Base-by-base conservation (phyloP, 371 early-diverging fungal genomes). In the Apophysomyces elegans region DNA sequence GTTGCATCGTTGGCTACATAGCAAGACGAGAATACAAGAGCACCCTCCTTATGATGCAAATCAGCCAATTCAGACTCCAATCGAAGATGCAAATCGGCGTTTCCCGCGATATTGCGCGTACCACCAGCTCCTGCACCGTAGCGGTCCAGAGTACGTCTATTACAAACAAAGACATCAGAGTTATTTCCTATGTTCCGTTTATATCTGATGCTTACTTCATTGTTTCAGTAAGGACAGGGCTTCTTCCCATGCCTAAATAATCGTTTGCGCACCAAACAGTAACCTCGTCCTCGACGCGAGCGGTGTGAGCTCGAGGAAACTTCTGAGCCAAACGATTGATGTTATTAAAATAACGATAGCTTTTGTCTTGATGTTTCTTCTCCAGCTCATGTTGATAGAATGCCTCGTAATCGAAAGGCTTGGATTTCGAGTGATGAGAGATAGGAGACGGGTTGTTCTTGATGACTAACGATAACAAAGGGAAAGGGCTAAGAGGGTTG, bases 221-320 rank as follows among this genome's bases (percentile, higher is more conserved):
- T 45, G 90, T 84, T 18, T 95, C 91, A 35, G 90, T 80, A 44
- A 98, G 94, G 12, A 86, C 76, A 13, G 95, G 95, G 77, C 90
- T 90, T 80, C 93, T 90, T 56, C 91, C 88, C 95, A 96, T 96
- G 46, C 98, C 99, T 59, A 99, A 86, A 77, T 99, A 99, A 77
- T 99, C 99, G 85, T 99, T 99, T 69, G 95, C 93, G 83, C 99
- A 99, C 99, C 99, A 99, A 56, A 99, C 99, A 9, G 97, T 96
- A 50, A 99, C 98, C 73, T 90, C 83, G 68, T 95, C 91, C 16
- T 90, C 86, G 56, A 84, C 77, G 59, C 89, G 90, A 35, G 92
- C 94, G 35, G 97, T 95, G 81, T 97, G 98, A 37, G 99, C 99
- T 61, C 83, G 86, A 54, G 99, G 99, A 76, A 90, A 98, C 68